phyloP scores from a whole-genome alignment of 1,284 basidiomycete species.

The Cryptococcus sp. region DNA sequence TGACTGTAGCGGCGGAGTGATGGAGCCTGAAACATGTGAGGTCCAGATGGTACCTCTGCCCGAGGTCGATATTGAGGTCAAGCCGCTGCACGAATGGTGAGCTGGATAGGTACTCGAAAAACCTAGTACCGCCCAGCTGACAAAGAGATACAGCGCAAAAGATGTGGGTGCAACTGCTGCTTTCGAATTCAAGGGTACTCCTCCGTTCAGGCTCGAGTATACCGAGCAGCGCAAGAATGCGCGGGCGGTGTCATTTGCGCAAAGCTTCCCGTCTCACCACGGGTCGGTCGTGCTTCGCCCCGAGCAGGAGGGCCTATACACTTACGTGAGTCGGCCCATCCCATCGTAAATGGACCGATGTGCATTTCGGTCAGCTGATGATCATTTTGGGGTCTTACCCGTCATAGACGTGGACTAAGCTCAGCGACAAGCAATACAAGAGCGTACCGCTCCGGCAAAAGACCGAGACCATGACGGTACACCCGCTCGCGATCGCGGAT shows the following conservation, averaged over 20 bases:
- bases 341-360: not conserved
- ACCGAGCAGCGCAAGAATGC: slow-evolving; percentile 68
- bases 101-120: slow-evolving; percentile 22
- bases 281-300: slow-evolving; percentile 85
- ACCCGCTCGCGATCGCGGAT: slow-evolving; percentile 75
- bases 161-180: slow-evolving; percentile 88
- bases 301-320: slow-evolving; percentile 75
- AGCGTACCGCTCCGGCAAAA: slow-evolving; percentile 65
- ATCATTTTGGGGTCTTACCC: not conserved
- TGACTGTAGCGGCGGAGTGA: slow-evolving; percentile 71
- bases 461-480: slow-evolving; percentile 78
- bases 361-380: not conserved
- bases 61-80: slow-evolving; percentile 79
- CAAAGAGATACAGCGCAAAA: slow-evolving; percentile 65
- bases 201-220: slow-evolving; percentile 84
- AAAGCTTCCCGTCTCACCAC: slow-evolving; percentile 64
- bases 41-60: slow-evolving; percentile 73
- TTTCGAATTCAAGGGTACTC: slow-evolving; percentile 80
- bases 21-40: slow-evolving; percentile 72
- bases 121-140: slow-evolving; percentile 8
- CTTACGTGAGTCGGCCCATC: slow-evolving; percentile 55
- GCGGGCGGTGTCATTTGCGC: slow-evolving; percentile 55
- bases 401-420: slow-evolving; percentile 63
- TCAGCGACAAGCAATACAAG: slow-evolving; percentile 83
- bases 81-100: slow-evolving; percentile 86